These are phyloP conservation scores for Trypanosoma cruzi DNA, from an alignment of 208 protist species.

Conservation along the genomic window DNA sequence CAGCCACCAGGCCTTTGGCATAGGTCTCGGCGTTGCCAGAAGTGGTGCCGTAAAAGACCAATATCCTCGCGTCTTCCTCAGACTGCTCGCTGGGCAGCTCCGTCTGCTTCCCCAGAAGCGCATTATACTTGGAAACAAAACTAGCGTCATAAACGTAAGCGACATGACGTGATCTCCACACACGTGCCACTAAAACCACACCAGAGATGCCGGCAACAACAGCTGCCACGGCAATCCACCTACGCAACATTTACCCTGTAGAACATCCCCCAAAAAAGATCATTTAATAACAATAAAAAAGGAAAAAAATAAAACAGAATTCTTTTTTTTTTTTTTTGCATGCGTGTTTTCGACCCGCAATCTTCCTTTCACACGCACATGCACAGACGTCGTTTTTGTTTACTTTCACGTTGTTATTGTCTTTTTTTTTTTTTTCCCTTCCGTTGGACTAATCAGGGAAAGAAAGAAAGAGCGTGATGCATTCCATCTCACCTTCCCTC, in stretches of 20 bases:
- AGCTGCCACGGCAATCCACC: slow-evolving; percentile 6
- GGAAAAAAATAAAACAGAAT: neutral
- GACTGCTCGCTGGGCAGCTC: neutral
- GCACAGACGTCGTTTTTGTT: neutral
- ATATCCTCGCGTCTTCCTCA: slow-evolving; percentile 31
- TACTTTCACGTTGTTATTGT: neutral
- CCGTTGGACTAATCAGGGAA: neutral
- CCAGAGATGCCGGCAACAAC: slow-evolving; percentile 12
- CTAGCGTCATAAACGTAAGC: neutral
- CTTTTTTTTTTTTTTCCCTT: neutral
- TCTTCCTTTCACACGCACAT: neutral
- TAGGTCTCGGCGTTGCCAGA: slow-evolving; percentile 71
- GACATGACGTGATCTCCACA: slow-evolving; percentile 9
- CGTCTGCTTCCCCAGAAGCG: slow-evolving; percentile 6
- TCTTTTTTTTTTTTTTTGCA: neutral
- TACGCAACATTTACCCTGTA: slow-evolving; percentile 10
- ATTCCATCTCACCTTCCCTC: neutral
- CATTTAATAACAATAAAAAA: slow-evolving; percentile 18
- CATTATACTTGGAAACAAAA: slow-evolving; percentile 26
- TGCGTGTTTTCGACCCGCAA: neutral
- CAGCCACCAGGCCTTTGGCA: slow-evolving; percentile 54
- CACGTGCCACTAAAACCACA: slow-evolving; percentile 4
- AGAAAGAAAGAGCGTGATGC: slow-evolving; percentile 2
- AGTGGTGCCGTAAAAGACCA: slow-evolving; percentile 72
- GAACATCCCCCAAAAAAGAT: slow-evolving; percentile 15